Conservation (phyloP, 306 rosid species). For the Inga oerstediana region DNA sequence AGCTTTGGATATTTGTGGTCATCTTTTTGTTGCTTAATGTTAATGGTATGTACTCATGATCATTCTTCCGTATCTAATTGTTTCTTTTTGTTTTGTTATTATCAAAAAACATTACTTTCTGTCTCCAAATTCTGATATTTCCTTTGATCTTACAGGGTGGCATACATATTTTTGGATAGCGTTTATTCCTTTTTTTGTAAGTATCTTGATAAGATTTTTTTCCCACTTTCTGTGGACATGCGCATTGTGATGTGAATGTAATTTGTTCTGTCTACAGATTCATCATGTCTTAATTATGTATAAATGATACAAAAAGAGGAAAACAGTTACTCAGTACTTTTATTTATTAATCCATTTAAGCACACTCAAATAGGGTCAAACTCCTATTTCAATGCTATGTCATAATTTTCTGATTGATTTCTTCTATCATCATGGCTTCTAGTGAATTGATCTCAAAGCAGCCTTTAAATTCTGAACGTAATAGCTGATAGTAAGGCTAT, state of each 20-base stretch:
- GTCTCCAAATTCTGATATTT: constrained; percentile 11
- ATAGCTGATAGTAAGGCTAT: not conserved
- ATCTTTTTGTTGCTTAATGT: constrained; percentile 80
- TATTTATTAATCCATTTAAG: not conserved
- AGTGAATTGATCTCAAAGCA: not conserved
- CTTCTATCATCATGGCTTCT: not conserved
- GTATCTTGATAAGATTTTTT: constrained; percentile 36
- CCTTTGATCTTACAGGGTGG: constrained; percentile 72
- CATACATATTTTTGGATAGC: constrained; percentile 97
- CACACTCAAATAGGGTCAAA: not conserved
- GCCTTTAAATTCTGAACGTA: not conserved
- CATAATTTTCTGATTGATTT: not conserved
- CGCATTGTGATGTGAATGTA: not conserved
- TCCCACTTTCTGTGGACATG: constrained; percentile 5
- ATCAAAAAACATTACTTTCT: constrained; percentile 8
- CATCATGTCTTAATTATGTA: not conserved
- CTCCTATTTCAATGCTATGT: not conserved
- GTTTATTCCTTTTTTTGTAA: constrained; percentile 78
- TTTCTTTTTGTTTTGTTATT: constrained; percentile 23
- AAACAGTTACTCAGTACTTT: not conserved
- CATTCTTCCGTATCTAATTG: not conserved
- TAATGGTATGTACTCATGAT: constrained; percentile 50
- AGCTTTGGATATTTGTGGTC: constrained; percentile 86
- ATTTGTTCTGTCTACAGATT: not conserved
- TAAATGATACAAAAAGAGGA: not conserved